Evolutionary conservation across 2,329 filamentous ascomycete genomes (phyloP).

Genomic region (Sphaerulina populicola): DNA sequence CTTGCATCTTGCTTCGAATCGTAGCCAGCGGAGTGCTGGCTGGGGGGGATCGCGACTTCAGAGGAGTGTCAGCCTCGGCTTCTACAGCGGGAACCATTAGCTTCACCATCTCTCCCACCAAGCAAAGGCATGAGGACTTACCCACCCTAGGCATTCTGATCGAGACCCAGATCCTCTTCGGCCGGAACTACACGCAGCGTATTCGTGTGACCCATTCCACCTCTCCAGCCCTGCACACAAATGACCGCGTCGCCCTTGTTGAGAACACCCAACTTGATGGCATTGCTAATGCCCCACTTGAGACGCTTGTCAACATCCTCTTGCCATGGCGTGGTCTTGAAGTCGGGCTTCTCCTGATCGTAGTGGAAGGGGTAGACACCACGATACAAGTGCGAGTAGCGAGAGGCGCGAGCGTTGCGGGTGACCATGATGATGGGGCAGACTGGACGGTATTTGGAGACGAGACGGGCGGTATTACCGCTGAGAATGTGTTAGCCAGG

Average conservation of each 20-base stretch:
- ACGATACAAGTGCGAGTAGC: conserved; percentile 91
- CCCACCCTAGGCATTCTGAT: conserved; percentile 38
- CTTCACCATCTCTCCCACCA: background rate
- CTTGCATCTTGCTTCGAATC: conserved; percentile 3
- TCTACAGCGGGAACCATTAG: background rate
- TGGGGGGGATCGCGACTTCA: conserved; percentile 2
- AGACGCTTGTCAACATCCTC: conserved; percentile 96
- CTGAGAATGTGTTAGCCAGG: conserved; percentile 35
- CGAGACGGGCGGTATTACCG: conserved; percentile 83
- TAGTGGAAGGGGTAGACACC: conserved; percentile 98
- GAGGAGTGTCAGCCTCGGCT: background rate
- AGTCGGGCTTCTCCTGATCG: conserved; percentile 88
- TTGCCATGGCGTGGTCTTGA: conserved; percentile 88
- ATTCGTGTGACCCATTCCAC: conserved; percentile 87
- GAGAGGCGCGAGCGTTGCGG: conserved; percentile 69
- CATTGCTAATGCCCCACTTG: conserved; percentile 89
- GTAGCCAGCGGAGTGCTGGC: conserved; percentile 5
- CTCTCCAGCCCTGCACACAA: conserved; percentile 85
- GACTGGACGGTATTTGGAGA: conserved; percentile 97
- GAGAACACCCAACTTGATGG: conserved; percentile 71
- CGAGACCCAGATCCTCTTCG: conserved; percentile 43
- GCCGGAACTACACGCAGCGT: conserved; percentile 52
- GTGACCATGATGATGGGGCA: conserved; percentile 99
- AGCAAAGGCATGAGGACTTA: background rate
- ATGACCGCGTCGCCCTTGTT: conserved; percentile 65